Conservation (phyloP, 2,329 filamentous ascomycete species). For the Dothiorella sarmentorum region DNA sequence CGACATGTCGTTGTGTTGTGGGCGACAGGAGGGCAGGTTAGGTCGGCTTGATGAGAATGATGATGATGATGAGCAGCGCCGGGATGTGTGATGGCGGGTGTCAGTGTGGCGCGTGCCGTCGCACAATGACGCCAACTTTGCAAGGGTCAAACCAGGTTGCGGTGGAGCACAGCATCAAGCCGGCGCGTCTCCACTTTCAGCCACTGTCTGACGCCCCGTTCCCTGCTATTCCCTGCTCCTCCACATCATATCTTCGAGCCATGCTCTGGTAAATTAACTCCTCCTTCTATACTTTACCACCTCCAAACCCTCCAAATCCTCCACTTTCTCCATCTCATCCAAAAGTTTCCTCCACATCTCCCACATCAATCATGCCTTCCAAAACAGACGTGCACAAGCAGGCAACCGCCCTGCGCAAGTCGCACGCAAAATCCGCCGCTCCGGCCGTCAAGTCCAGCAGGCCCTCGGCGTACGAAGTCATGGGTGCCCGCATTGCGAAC, state of each 20-base stretch:
- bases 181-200: not conserved
- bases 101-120: constrained; percentile 12
- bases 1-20: constrained; percentile 11
- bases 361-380: constrained; percentile 28
- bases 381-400: constrained; percentile 33
- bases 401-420: constrained; percentile 21
- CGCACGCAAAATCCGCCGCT: constrained; percentile 12
- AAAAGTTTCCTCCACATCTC: constrained; percentile 26
- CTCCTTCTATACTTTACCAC: not conserved
- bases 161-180: not conserved
- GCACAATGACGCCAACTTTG: constrained; percentile 13
- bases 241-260: not conserved
- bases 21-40: no score
- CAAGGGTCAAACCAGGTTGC: constrained; percentile 16
- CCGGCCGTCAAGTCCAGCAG: not conserved
- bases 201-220: not conserved
- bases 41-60: not conserved
- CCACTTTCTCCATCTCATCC: not conserved
- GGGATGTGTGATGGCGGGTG: not conserved
- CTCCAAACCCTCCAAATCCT: not conserved
- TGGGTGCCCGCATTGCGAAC: constrained; percentile 50
- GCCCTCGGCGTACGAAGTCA: constrained; percentile 49
- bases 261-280: no score
- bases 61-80: not conserved
- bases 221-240: constrained; percentile 6